phyloP scores from a whole-genome alignment of 1,284 basidiomycete genomes.

The Mycosarcoma maydis region DNA sequence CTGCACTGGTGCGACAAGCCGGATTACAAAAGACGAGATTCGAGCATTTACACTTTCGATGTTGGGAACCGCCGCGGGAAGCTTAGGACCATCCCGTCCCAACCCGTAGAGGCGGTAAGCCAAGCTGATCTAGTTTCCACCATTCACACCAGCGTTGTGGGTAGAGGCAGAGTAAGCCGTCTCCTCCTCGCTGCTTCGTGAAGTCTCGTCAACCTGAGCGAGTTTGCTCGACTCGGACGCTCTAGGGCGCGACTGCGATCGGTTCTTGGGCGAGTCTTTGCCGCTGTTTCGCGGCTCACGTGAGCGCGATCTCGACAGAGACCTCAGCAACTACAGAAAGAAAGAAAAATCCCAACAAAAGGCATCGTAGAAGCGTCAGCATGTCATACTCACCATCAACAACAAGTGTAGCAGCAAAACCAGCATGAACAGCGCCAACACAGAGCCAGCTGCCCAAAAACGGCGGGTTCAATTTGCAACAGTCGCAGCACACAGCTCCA shows the following conservation, averaged over 20 bases:
- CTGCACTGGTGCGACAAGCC: too few species aligned
- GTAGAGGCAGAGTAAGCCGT: conserved; percentile 15
- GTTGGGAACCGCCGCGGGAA: too few species aligned
- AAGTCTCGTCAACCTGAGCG: conserved; percentile 50
- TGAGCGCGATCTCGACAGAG: conserved; percentile 61
- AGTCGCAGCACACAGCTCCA: conserved; percentile 3
- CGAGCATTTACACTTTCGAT: too few species aligned
- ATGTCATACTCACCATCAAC: too few species aligned
- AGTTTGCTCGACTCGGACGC: conserved; percentile 47
- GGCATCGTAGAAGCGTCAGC: too few species aligned
- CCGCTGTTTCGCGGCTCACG: conserved; percentile 52
- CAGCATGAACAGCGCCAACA: background rate
- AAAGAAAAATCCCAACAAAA: background rate
- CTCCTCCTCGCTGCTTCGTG: conserved; percentile 41
- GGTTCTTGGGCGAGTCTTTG: conserved; percentile 41
- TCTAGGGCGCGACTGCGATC: conserved; percentile 33
- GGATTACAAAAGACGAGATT: too few species aligned
- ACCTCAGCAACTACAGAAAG: conserved; percentile 39
- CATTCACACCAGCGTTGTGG: background rate
- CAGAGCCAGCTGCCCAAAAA: background rate
- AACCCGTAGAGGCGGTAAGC: too few species aligned
- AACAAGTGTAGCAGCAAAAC: conserved; percentile 1
- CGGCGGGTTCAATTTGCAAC: background rate
- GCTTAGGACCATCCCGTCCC: too few species aligned
- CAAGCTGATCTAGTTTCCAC: too few species aligned